Evolutionary conservation across 306 rosid genomes (phyloP), one percentile per base, ranked within the genome.

Genomic region (Cyclanthera cordifolia): DNA sequence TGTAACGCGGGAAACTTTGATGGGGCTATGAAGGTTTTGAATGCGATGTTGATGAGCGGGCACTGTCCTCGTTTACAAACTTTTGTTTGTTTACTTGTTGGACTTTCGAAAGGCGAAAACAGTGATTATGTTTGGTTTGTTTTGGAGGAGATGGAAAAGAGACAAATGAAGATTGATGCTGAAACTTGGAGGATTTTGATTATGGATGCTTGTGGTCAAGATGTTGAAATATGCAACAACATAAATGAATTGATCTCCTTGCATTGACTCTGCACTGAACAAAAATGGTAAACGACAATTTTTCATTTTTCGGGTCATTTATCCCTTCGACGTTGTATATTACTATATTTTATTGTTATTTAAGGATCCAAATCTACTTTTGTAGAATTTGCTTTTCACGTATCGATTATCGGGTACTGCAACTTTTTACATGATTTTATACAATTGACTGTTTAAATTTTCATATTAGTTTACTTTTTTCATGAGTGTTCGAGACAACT

Each of bases 61-160:
- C 98, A 87, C 54, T 87, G 73, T 60, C 95, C 95, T 2, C 95
- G 83, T 66, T 39, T 85, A 4, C 80, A 86, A 72, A 85, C 96
- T 1, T 89, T 93, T 80, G 77, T 67, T 52, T 80, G 78, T 73
- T 80, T 89, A 80, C 79, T 79, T 67, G 59, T 74, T 28, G 98
- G 95, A 23, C 72, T 93, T 6, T 56, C 87, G 74, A 81, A 75
- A 55, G 56, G 79, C 21, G 98, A 87, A 76, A 76, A 83, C n/a
- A 69, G 75, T 66, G 88, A 79, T 37, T 77, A 66, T 73, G 90
- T 90, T 53, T 82, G 82, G 82, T 83, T 89, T 86, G 91, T 93
- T 15, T 64, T 87, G 84, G 91, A 86, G 86, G 96, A 86, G 87
- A 93, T 87, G 94, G 79, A 75, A 73, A 84, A 81, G 82, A 84